A percentile compares a stretch with the other conserved stretches of the same genome.
Evolutionary conservation across 495 filamentous ascomycete genomes (phyloP).

Genomic region (Bacidia rubella): DNA sequence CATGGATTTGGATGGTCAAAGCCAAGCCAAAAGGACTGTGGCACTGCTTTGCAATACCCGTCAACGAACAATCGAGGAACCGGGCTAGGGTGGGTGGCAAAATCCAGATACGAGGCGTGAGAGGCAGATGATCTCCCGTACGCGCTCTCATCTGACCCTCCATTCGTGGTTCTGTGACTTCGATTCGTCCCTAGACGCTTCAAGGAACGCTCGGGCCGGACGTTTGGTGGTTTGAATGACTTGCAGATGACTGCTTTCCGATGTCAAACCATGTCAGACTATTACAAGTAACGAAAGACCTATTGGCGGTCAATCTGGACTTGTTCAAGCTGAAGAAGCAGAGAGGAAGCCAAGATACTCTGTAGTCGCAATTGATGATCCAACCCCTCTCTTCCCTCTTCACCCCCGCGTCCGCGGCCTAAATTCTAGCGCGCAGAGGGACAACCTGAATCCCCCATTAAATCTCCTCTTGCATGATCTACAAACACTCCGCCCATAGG

Average conservation of each 20-base stretch:
- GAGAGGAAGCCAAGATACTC: no score
- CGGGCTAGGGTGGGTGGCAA: background rate
- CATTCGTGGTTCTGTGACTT: background rate
- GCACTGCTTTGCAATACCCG: no score
- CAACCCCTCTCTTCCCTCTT: background rate
- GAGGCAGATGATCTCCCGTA: background rate
- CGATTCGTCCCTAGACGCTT: background rate
- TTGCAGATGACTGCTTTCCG: background rate
- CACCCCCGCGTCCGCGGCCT: no score
- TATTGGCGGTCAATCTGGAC: no score
- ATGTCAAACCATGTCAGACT: background rate
- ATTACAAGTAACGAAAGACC: no score
- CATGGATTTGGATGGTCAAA: no score
- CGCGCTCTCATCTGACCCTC: background rate
- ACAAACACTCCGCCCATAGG: background rate
- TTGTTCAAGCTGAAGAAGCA: no score
- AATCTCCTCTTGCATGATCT: background rate
- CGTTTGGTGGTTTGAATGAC: background rate
- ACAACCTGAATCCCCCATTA: background rate
- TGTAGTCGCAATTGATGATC: no score
- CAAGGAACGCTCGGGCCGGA: background rate
- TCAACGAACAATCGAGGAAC: no score
- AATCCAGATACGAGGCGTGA: background rate
- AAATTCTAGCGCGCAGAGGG: background rate
- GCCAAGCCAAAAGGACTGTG: no score